Conservation (phyloP, 768 basidiomycete species). For the Lactarius sanguifluus region DNA sequence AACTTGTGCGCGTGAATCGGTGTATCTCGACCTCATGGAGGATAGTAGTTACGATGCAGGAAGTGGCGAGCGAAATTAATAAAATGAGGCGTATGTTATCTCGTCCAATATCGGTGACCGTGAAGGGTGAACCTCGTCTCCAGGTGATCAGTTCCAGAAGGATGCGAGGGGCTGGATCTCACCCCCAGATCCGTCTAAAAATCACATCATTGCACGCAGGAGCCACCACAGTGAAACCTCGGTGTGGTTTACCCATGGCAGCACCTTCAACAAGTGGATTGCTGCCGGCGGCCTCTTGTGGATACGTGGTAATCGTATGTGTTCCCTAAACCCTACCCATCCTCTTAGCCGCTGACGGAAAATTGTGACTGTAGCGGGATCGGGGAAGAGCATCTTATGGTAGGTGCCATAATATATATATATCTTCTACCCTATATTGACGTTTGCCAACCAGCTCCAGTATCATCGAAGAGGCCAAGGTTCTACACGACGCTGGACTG, state of each 20-base stretch:
- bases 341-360: neutral
- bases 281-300: neutral
- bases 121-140: neutral
- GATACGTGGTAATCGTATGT: neutral
- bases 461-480: neutral
- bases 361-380: neutral
- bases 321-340: rapidly evolving
- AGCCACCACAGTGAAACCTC: too few species aligned
- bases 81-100: conserved; percentile 2
- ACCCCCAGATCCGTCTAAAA: conserved; percentile 12
- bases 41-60: conserved; percentile 3
- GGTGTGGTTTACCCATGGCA: neutral
- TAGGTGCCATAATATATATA: neutral
- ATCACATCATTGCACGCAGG: neutral
- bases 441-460: neutral
- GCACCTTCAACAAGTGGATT: neutral
- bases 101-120: neutral
- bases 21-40: too few species aligned
- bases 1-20: too few species aligned
- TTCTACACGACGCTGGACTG: neutral
- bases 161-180: conserved; percentile 4
- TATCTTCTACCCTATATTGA: too few species aligned
- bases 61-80: neutral
- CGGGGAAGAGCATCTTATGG: neutral
- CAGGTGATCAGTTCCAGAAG: conserved; percentile 1